Evolutionary conservation across 768 basidiomycete species (phyloP).

Genomic region (Lentinula lateritia): DNA sequence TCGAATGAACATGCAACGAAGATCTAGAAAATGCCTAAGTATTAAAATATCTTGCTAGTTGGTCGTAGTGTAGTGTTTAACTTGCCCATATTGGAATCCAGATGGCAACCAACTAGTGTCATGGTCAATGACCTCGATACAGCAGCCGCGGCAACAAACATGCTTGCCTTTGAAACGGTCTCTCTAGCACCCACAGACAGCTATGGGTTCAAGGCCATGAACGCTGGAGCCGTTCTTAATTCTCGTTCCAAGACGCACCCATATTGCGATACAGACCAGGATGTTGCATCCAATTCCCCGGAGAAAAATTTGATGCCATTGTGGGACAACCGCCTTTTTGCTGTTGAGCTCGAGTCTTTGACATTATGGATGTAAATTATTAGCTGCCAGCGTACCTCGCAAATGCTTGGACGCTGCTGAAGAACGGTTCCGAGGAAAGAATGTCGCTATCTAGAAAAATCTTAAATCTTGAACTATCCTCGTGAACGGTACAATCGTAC

Average conservation of each 20-base stretch:
- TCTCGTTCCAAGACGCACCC: conserved; percentile 34
- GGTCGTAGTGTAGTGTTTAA: background rate
- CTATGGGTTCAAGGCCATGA: conserved; percentile 23
- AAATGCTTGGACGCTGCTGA: conserved; percentile 43
- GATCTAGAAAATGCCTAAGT: conserved; percentile 30
- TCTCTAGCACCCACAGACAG: conserved; percentile 66
- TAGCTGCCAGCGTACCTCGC: conserved; percentile 40
- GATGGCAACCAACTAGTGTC: conserved; percentile 45
- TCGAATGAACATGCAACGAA: conserved; percentile 71
- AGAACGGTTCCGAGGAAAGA: conserved; percentile 53
- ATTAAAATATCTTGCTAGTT: background rate
- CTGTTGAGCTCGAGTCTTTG: conserved; percentile 22
- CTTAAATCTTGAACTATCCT: background rate
- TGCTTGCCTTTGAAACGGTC: conserved; percentile 58
- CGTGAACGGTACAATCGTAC: background rate
- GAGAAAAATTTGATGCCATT: conserved; percentile 70
- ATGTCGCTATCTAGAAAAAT: conserved; percentile 48
- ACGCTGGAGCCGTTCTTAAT: too few species aligned
- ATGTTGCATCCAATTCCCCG: conserved; percentile 75
- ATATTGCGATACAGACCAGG: conserved; percentile 68
- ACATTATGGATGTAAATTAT: background rate
- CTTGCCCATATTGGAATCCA: conserved; percentile 76
- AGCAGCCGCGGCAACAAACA: background rate
- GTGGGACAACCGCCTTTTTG: conserved; percentile 56
- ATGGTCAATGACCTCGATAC: background rate